phyloP scores from a whole-genome alignment of 2,329 filamentous ascomycete species.

The Byssochlamys sp. region DNA sequence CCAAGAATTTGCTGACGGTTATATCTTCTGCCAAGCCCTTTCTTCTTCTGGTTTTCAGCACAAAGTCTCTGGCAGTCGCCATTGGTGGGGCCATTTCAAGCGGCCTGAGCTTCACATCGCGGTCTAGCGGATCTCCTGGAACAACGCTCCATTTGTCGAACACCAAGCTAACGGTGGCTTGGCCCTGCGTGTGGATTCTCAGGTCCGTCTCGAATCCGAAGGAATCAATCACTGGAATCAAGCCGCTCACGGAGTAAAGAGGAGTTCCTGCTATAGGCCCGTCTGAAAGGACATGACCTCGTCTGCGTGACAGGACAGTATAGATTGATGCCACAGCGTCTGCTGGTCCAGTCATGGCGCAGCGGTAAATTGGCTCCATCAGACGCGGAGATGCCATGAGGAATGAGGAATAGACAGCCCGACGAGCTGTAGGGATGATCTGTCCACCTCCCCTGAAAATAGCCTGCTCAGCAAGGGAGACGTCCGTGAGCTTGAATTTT shows the following conservation, averaged over 20 bases:
- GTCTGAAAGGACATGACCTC: conserved; percentile 90
- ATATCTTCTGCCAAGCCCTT: conserved; percentile 95
- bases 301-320: conserved; percentile 75
- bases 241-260: conserved; percentile 78
- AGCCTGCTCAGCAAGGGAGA: conserved; percentile 73
- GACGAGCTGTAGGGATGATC: conserved; percentile 87
- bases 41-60: conserved; percentile 83
- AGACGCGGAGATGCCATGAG: conserved; percentile 90
- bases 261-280: conserved; percentile 89
- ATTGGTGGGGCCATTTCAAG: conserved; percentile 81
- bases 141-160: conserved; percentile 96
- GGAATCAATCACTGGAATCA: conserved; percentile 90
- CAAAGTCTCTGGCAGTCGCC: conserved; percentile 87
- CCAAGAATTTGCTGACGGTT: conserved; percentile 88
- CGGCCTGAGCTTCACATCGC: conserved; percentile 68
- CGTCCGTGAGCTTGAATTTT: conserved; percentile 92
- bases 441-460: conserved; percentile 94
- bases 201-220: conserved; percentile 98
- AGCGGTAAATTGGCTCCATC: conserved; percentile 92
- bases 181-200: conserved; percentile 87
- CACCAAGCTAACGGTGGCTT: conserved; percentile 78
- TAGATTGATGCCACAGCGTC: conserved; percentile 83
- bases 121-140: conserved; percentile 87
- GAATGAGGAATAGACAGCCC: conserved; percentile 91
- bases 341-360: conserved; percentile 84